Base-by-base conservation (phyloP, 2,329 filamentous ascomycete genomes). In the Phyllosticta paracitricarpa region DNA sequence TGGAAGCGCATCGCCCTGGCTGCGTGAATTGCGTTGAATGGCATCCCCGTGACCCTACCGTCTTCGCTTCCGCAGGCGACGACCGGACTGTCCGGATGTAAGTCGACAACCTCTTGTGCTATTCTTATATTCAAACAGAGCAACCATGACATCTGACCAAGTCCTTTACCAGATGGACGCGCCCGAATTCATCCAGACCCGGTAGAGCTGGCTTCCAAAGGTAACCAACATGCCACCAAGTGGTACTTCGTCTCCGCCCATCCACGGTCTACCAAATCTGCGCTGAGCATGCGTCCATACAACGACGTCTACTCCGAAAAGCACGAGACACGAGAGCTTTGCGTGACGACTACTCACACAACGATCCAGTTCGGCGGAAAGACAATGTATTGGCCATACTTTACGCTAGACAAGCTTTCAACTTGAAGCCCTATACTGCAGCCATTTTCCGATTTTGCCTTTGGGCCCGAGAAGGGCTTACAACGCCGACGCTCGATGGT, bases 21-120 rank as follows among this genome's bases (percentile, higher is more conserved):
- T 87, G 84, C 63, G 93, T 94, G 65, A 97, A 97, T 71, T 84
- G 90, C 7, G 89, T 95, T 48, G 82, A 88, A 24, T 99, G 94
- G 93, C 94, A 93, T 68, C 92, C 94, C 1, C 81, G 78, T 10
- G 84, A 97, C 69, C 86, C 90, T 0, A 84, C 84, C 64, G 87
- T 97, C 78, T 90, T 97, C 74, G 94, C 91, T 17, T 93, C 91
- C 12, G 93, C 89, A 62, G 92, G 93, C 19, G 94, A 99, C 72
- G 94, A 97, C 70, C 81, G 82, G 59, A 86, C 83, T 71, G 87
- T 97, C 65, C 87, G 88, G 76, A 91, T 99, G 88, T 97, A 57
- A 22, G 59, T 54, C 7, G 14, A 17, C 14, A 6, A 48, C 40
- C 40, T 14, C 40, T n/a, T n/a, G 17, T n/a, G 5, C 2, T 19